Base-by-base conservation (phyloP, 2,329 filamentous ascomycete genomes). In the Colletotrichum tamarilloi region DNA sequence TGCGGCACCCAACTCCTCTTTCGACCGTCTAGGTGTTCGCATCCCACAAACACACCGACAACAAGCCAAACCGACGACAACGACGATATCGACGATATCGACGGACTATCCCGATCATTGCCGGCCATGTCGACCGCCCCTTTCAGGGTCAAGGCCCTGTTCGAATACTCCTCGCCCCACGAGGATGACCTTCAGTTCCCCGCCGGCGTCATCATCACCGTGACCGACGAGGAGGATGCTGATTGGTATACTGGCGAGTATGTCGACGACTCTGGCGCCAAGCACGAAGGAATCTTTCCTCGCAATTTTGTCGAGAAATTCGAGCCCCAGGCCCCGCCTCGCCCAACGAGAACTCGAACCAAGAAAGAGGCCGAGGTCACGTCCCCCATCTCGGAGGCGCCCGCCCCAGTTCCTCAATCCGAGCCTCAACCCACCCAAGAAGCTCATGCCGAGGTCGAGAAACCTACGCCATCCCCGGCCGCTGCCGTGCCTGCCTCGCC, bases 281-380 rank as follows among this genome's bases (percentile, higher is more conserved):
- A 92, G 83, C 90, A 92, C 81, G 92, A 95, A 80, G 96, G 96
- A 77, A 93, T 98, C 78, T 98, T 98, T 83, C 96, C 95, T 64
- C 93, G 93, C 81, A 99, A 98, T 85, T 99, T 99, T 81, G 97
- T 99, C 80, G 97, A 99, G 84, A 95, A 93, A 84, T 97, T 95
- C 84, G 96, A 98, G 82, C 97, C 97, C 49, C 93, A 92, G 69
- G 93, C 96, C 75, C 97, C 97, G 73, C 95, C 95, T 73, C 92
- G 97, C 72, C 97, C 97, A 71, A 89, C 90, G 75, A 92, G 97
- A 79, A 87, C 90, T 19, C 92, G 94, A 76, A 84, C 89, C 65
- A 95, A 93, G 86, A 93, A 91, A 80, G 91, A 93, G 49, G 72
- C 81, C 28, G 83, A 84, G 58, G 75, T 79, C 49, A 75, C 74